Percentiles rank a stretch among this genome's conserved stretches.
Evolutionary conservation across 768 basidiomycete genomes (phyloP).

Genomic region (Collybiopsis luxurians): DNA sequence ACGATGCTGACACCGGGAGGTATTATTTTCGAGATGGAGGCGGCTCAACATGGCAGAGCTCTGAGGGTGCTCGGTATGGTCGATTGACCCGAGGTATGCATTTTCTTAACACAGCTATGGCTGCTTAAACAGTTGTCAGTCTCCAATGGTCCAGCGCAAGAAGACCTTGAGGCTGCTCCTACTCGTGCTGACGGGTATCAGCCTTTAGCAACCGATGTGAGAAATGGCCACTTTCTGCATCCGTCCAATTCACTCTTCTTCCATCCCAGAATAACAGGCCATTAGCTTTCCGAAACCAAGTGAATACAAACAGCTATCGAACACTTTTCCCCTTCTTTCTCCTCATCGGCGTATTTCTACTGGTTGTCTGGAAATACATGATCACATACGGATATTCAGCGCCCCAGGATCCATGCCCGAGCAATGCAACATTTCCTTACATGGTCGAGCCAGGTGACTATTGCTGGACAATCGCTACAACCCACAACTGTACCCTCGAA

Average conservation of each 20-base stretch:
- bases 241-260: conserved; percentile 23
- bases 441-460: conserved; percentile 57
- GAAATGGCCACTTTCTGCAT: conserved; percentile 9
- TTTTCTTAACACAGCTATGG: too few relatives aligned
- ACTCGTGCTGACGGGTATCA: conserved; percentile 48
- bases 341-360: conserved; percentile 57
- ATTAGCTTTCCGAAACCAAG: conserved; percentile 28
- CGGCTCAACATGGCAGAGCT: conserved; percentile 55
- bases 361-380: conserved; percentile 63
- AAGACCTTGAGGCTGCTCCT: conserved; percentile 57
- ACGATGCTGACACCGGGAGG: conserved; percentile 66
- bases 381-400: conserved; percentile 39
- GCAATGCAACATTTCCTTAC: conserved; percentile 38
- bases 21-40: conserved; percentile 62
- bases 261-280: conserved; percentile 29
- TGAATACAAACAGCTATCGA: conserved; percentile 48
- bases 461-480: conserved; percentile 61
- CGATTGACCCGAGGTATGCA: conserved; percentile 44
- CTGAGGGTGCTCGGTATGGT: conserved; percentile 63
- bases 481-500: conserved; percentile 48
- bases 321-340: conserved; percentile 74
- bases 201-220: conserved; percentile 51
- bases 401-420: conserved; percentile 32
- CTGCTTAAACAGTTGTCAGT: conserved; percentile 6
- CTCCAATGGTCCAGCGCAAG: conserved; percentile 27